phyloP scores from a whole-genome alignment of 148 eudicot genomes.

The Vaccinium darrowii region DNA sequence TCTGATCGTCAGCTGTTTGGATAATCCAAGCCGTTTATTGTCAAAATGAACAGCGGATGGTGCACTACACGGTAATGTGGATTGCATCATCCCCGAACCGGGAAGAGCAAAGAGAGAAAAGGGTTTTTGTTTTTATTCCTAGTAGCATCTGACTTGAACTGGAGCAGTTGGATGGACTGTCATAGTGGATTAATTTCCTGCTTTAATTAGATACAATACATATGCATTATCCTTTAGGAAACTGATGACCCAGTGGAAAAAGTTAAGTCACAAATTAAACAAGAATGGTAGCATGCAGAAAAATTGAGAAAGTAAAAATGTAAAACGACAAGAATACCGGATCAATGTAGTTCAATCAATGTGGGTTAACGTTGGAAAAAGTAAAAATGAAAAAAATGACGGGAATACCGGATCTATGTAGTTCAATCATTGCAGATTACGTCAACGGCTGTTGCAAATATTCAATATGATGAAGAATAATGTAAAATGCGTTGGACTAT shows the following conservation, averaged over 20 bases:
- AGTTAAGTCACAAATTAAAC: neutral
- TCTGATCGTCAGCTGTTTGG: no score
- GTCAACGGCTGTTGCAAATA: neutral
- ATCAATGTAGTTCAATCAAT: no score
- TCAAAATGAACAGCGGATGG: no score
- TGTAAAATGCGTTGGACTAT: neutral
- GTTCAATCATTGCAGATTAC: neutral
- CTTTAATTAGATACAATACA: neutral
- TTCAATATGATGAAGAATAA: neutral
- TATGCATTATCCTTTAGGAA: neutral
- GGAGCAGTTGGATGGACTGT: neutral
- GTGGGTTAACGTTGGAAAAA: neutral
- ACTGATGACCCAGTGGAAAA: neutral
- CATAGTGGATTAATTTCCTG: neutral
- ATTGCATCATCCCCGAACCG: no score
- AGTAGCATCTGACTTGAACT: neutral
- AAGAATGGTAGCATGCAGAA: neutral
- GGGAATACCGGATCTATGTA: neutral
- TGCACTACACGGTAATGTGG: no score
- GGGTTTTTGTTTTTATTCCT: neutral
- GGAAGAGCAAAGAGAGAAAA: neutral
- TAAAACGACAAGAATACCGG: no score
- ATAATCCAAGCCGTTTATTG: no score
- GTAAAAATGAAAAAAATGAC: neutral
- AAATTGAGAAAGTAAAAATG: no score